phyloP scores from a whole-genome alignment of 176 grass and related monocot species.

The Luzula sylvatica region DNA sequence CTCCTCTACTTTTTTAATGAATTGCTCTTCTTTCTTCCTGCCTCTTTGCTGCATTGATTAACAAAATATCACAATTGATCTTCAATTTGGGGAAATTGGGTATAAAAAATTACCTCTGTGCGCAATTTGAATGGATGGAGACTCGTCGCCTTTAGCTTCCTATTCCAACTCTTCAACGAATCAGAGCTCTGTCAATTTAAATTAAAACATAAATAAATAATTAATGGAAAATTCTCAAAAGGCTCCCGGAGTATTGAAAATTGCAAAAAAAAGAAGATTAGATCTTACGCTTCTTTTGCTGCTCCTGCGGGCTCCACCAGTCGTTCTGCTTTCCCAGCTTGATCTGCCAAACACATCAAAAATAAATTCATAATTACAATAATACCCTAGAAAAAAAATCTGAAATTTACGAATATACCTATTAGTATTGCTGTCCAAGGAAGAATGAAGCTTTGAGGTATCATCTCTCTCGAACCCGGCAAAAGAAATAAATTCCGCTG shows the following conservation, averaged over 20 bases:
- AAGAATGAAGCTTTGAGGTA: constrained; percentile 25
- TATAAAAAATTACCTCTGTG: constrained; percentile 56
- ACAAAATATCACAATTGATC: background rate
- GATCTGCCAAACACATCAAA: constrained; percentile 31
- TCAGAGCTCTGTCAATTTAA: constrained; percentile 41
- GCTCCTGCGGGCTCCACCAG: constrained; percentile 39
- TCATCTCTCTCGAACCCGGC: constrained; percentile 6
- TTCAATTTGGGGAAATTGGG: background rate
- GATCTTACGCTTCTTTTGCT: constrained; percentile 52
- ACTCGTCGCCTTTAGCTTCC: constrained; percentile 72
- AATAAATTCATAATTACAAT: constrained; percentile 14
- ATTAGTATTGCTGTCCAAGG: constrained; percentile 36
- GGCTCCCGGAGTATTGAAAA: no score
- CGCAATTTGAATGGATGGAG: constrained; percentile 90
- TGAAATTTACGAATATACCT: constrained; percentile 29
- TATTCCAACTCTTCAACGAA: constrained; percentile 66
- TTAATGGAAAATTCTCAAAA: no score
- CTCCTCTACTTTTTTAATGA: constrained; percentile 68
- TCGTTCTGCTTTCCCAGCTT: constrained; percentile 46
- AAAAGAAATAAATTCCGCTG: constrained; percentile 34
- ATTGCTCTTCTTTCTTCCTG: constrained; percentile 59
- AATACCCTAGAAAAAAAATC: constrained; percentile 7
- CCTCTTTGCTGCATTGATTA: constrained; percentile 58
- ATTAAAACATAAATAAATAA: background rate
- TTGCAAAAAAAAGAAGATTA: no score